phyloP scores from a whole-genome alignment of 345 rosid species.

The Brassica juncea region DNA sequence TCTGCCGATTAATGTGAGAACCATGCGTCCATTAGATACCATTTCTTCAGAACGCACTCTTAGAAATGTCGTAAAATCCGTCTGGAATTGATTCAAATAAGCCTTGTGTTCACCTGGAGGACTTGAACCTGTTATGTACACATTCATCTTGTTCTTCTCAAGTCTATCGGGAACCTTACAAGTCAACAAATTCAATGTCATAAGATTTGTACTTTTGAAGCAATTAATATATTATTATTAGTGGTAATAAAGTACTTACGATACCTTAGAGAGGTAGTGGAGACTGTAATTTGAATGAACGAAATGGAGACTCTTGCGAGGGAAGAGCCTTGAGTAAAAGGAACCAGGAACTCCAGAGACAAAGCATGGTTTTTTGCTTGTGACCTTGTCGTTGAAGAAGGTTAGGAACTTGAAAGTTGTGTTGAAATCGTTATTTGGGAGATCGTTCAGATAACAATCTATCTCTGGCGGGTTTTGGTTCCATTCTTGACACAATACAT shows the following conservation, averaged over 20 bases:
- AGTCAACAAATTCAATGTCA: not conserved
- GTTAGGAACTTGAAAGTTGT: slow-evolving; percentile 31
- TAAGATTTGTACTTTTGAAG: not conserved
- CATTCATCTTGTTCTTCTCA: slow-evolving; percentile 27
- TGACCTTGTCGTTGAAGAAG: slow-evolving; percentile 4
- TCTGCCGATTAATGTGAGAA: slow-evolving; percentile 46
- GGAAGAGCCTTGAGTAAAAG: slow-evolving; percentile 57
- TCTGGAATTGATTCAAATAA: slow-evolving; percentile 46
- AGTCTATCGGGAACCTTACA: slow-evolving; percentile 35
- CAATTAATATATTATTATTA: not conserved
- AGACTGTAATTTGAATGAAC: slow-evolving; percentile 45
- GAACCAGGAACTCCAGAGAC: slow-evolving; percentile 51
- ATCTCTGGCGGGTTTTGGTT: slow-evolving; percentile 29
- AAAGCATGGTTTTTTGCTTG: slow-evolving; percentile 20
- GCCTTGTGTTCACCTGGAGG: slow-evolving; percentile 40
- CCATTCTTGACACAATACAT: not conserved
- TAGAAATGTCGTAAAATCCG: slow-evolving; percentile 51
- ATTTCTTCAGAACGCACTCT: slow-evolving; percentile 47
- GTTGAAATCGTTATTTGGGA: slow-evolving; percentile 53
- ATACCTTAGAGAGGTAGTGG: slow-evolving; percentile 48
- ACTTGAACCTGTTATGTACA: slow-evolving; percentile 42
- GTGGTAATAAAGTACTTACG: not conserved
- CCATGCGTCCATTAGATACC: slow-evolving; percentile 45
- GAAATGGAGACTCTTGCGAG: slow-evolving; percentile 39
- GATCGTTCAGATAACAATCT: slow-evolving; percentile 51